phyloP scores from a whole-genome alignment of 1,284 basidiomycete genomes.

The Peniophora sp. region DNA sequence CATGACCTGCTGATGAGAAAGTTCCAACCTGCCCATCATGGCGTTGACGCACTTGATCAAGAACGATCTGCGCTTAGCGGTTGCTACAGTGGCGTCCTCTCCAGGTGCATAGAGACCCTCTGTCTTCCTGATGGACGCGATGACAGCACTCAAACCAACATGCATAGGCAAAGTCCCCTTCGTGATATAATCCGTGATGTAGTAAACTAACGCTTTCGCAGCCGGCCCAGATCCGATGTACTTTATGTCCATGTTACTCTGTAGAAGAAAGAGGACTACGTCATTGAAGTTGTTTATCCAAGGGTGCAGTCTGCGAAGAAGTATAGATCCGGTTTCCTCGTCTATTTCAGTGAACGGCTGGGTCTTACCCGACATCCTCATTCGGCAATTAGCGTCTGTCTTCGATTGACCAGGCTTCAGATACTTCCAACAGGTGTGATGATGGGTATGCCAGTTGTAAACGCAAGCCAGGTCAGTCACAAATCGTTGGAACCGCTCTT shows the following conservation, averaged over 20 bases:
- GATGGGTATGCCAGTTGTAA: conserved; percentile 7
- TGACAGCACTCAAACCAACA: conserved; percentile 13
- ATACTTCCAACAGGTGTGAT: conserved; percentile 8
- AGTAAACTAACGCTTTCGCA: conserved; percentile 20
- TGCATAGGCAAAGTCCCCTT: conserved; percentile 15
- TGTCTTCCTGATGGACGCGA: conserved; percentile 13
- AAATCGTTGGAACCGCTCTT: neutral
- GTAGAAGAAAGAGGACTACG: conserved; percentile 8
- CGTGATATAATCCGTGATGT: conserved; percentile 23
- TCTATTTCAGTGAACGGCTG: neutral
- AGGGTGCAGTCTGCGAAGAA: conserved; percentile 8
- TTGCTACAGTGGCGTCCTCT: neutral
- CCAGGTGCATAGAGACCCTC: conserved; percentile 5
- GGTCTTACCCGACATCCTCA: conserved; percentile 5
- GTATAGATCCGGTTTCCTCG: conserved; percentile 1
- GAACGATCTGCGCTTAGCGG: neutral
- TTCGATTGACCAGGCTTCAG: conserved; percentile 4
- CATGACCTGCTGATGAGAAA: conserved; percentile 7
- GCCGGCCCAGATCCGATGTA: conserved; percentile 21
- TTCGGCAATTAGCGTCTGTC: conserved; percentile 7
- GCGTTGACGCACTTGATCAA: conserved; percentile 5
- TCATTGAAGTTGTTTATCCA: conserved; percentile 9
- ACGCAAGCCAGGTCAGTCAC: conserved; percentile 3
- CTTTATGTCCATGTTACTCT: conserved; percentile 25
- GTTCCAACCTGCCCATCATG: conserved; percentile 3